Conservation (phyloP, 176 grass and related monocot genomes). For the Lolium multiflorum region DNA sequence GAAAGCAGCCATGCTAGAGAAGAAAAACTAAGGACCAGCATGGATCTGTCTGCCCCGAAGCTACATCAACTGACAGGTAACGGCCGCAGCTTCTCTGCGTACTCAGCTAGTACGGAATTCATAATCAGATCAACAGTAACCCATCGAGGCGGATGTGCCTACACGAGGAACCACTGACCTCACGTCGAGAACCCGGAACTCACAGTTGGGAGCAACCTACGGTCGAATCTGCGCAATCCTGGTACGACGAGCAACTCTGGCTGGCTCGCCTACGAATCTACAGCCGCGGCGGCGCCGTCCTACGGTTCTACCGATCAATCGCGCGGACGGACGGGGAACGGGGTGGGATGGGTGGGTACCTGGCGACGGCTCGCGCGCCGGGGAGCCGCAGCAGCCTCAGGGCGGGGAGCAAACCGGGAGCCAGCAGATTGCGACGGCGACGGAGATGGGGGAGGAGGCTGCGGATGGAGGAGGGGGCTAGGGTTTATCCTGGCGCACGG, state of each 20-base stretch:
- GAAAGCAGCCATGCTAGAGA: not conserved
- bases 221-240: not conserved
- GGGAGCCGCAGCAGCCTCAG: constrained; percentile 36
- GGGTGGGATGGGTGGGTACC: not conserved
- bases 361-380: not conserved
- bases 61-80: not conserved
- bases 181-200: not conserved
- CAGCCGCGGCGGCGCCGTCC: not conserved
- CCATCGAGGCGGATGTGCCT: not conserved
- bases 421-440: constrained; percentile 26
- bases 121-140: not conserved
- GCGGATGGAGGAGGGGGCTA: not conserved
- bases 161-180: not conserved
- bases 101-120: not conserved
- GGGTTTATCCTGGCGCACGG: constrained; percentile 31
- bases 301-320: not conserved
- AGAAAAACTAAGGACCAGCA: not conserved
- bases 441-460: not conserved
- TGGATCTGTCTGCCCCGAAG: not conserved
- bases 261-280: not conserved
- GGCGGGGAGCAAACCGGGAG: not conserved
- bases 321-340: not conserved
- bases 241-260: not conserved
- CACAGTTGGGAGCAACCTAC: not conserved
- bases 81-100: not conserved